Base-by-base conservation (phyloP, 1,139 yeast genomes). In the Lodderomyces orthopsilosis region DNA sequence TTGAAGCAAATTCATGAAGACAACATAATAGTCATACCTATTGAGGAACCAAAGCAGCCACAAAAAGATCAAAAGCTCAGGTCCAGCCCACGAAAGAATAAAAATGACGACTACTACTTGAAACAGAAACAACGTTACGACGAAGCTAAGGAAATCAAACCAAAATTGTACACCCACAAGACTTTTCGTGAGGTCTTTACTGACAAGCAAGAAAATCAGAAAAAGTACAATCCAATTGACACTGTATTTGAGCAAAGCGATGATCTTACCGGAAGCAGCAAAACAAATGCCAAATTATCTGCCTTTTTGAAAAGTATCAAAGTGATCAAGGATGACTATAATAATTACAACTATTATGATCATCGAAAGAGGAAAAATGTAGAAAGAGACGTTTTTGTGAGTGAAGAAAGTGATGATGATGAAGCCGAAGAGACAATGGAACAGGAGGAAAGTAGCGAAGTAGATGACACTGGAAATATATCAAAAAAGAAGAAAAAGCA, bases 161-260 rank as follows among this genome's bases (percentile, higher is more conserved):
- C 75, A 3, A 65, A 61, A 38, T 46, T 62, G 46, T 72, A 70
- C 53, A 66, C 75, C 1, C 76, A 70, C 47, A 67, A 66, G 44
- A 71, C 76, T 1, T 68, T 71, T 48, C 51, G 58, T 28, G 74
- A 70, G 6, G 74, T 72, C 6, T 71, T 72, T 47, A 52, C 56
- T 14, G 69, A 71, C 43, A 51, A 56, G 14, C 62, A 63, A 7
- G 71, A 68, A 36, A 55, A 52, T 19, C 51, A 56, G 24, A 64
- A 60, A 30, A 61, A 59, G 41, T 67, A 66, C 45, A 70, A 69
- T 46, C 77, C 77, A 4, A 68, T 69, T 56, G 75, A 70, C 46
- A 51, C 57, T 34, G 77, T 73, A 6, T 73, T 73, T 51, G 67
- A 67, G 39, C 63, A 66, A 66, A 57, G 59, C 2, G 66, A 66